These are phyloP conservation scores for Kluyveromyces dobzhanskii DNA, from an alignment of 805 yeast species.

Conservation along the genomic window DNA sequence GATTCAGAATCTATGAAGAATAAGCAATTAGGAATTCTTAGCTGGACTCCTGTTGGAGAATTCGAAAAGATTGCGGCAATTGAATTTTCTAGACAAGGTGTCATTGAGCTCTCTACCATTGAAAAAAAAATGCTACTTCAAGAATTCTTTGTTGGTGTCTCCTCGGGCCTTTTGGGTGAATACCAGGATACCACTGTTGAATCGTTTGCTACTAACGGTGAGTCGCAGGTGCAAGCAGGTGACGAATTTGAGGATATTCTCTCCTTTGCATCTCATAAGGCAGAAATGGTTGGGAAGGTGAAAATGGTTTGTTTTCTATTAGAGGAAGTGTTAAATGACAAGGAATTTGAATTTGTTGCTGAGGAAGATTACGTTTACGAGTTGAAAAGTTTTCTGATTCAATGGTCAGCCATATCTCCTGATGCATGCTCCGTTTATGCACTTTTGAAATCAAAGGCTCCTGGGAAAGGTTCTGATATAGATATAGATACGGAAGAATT, in stretches of 20 bases:
- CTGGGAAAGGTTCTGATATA: neutral
- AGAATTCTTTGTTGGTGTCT: slow-evolving; percentile 51
- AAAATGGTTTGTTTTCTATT: slow-evolving; percentile 57
- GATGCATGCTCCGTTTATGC: slow-evolving; percentile 57
- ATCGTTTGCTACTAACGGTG: neutral
- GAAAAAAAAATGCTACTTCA: slow-evolving; percentile 63
- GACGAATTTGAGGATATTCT: neutral
- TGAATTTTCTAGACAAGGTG: slow-evolving; percentile 50
- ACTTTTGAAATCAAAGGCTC: slow-evolving; percentile 21
- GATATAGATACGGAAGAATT: no score
- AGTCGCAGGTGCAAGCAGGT: neutral
- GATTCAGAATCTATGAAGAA: slow-evolving; percentile 7
- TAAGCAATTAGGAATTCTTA: slow-evolving; percentile 5
- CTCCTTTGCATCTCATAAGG: neutral
- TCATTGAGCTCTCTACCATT: slow-evolving; percentile 43
- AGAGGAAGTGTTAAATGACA: slow-evolving; percentile 39
- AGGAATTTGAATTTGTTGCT: slow-evolving; percentile 36
- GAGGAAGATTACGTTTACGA: slow-evolving; percentile 48
- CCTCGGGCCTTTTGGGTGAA: neutral
- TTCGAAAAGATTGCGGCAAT: slow-evolving; percentile 4
- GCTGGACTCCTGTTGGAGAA: neutral
- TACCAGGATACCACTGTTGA: neutral
- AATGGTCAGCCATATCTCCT: slow-evolving; percentile 56
- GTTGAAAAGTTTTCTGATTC: slow-evolving; percentile 49
- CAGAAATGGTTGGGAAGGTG: slow-evolving; percentile 21